Conservation (phyloP, 2,329 filamentous ascomycete species). For the Sporothrix curviconia region DNA sequence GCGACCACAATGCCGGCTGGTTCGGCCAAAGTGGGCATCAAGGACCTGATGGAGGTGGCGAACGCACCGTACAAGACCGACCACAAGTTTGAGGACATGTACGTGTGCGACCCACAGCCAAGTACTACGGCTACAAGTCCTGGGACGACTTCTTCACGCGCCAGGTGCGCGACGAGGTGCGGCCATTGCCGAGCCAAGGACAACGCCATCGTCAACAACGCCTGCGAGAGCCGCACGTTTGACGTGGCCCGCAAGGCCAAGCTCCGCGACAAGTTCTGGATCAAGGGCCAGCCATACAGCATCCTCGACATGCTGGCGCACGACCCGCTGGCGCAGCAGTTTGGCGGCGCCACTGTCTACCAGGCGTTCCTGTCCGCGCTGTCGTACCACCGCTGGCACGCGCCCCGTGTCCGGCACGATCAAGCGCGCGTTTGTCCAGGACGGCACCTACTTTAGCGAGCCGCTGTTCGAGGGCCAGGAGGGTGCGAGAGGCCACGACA, state of each 20-base stretch:
- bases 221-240: slow-evolving; percentile 58
- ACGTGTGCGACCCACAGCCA: slow-evolving; percentile 47
- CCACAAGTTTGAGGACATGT: slow-evolving; percentile 53
- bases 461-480: slow-evolving; percentile 32
- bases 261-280: slow-evolving; percentile 57
- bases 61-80: slow-evolving; percentile 37
- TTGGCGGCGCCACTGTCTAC: slow-evolving; percentile 60
- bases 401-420: slow-evolving; percentile 59
- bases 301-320: slow-evolving; percentile 56
- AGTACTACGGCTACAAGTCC: slow-evolving; percentile 55
- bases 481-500: slow-evolving; percentile 21
- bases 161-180: slow-evolving; percentile 43
- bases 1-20: slow-evolving; percentile 42
- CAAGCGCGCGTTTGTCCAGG: slow-evolving; percentile 48
- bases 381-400: slow-evolving; percentile 67
- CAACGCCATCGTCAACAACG: slow-evolving; percentile 49
- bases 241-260: slow-evolving; percentile 44
- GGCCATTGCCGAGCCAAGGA: slow-evolving; percentile 54
- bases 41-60: slow-evolving; percentile 45
- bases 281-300: slow-evolving; percentile 64
- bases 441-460: slow-evolving; percentile 65
- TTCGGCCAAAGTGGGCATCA: slow-evolving; percentile 44
- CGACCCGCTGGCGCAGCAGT: slow-evolving; percentile 46
- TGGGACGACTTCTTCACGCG: slow-evolving; percentile 68
- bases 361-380: slow-evolving; percentile 63